Conservation (phyloP, 495 filamentous ascomycete species). For the Penicillium pancosmium region DNA sequence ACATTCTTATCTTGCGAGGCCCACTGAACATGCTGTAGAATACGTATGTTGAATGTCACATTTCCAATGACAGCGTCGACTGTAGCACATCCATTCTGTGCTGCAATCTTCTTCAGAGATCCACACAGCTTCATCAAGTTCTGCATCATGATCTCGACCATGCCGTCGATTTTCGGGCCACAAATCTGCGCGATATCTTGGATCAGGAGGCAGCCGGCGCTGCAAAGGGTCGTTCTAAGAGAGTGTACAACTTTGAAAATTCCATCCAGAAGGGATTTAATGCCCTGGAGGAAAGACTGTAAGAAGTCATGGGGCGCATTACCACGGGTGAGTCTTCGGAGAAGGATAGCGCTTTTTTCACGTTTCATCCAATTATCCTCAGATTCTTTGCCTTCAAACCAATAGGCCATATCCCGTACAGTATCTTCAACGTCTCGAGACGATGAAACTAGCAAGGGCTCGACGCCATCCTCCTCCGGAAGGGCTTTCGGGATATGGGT, state of each 20-base stretch:
- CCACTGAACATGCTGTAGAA: slow-evolving; percentile 79
- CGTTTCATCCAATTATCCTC: slow-evolving; percentile 88
- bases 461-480: slow-evolving; percentile 62
- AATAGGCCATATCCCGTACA: slow-evolving; percentile 73
- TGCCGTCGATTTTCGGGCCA: slow-evolving; percentile 78
- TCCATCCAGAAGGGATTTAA: slow-evolving; percentile 80
- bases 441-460: slow-evolving; percentile 80
- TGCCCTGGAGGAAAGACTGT: slow-evolving; percentile 63
- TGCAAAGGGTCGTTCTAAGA: slow-evolving; percentile 87
- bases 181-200: slow-evolving; percentile 81
- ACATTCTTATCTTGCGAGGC: slow-evolving; percentile 92
- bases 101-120: slow-evolving; percentile 86
- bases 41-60: slow-evolving; percentile 73
- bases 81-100: slow-evolving; percentile 74
- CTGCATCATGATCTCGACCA: slow-evolving; percentile 89
- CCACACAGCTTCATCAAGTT: slow-evolving; percentile 86
- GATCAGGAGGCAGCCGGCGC: slow-evolving; percentile 78
- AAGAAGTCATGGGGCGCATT: slow-evolving; percentile 81
- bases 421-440: slow-evolving; percentile 82
- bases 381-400: slow-evolving; percentile 87
- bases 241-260: slow-evolving; percentile 88
- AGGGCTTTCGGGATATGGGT: slow-evolving; percentile 11
- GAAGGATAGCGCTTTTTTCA: slow-evolving; percentile 73
- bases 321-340: slow-evolving; percentile 77
- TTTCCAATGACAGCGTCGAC: slow-evolving; percentile 75